These are phyloP conservation scores for Hippophae tibetana DNA, from an alignment of 306 rosid genomes.

Conservation along the genomic window DNA sequence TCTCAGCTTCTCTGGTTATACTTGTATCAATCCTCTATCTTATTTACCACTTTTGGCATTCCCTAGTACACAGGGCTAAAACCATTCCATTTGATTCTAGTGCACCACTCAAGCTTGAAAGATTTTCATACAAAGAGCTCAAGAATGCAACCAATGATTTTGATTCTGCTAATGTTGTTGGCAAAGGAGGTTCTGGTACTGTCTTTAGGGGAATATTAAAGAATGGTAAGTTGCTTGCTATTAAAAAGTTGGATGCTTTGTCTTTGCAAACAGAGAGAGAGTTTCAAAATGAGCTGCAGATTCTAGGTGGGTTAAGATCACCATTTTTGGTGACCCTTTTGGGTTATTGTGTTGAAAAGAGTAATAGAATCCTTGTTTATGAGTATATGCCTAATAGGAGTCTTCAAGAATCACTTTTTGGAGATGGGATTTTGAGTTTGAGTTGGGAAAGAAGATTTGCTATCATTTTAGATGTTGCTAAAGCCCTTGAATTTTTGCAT, in stretches of 20 bases:
- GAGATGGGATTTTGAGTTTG: constrained; percentile 49
- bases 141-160: constrained; percentile 62
- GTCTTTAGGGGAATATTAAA: constrained; percentile 69
- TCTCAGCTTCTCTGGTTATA: constrained; percentile 71
- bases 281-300: constrained; percentile 90
- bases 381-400: constrained; percentile 86
- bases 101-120: constrained; percentile 75
- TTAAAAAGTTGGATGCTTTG: constrained; percentile 58
- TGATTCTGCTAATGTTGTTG: constrained; percentile 58
- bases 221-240: constrained; percentile 66
- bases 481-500: constrained; percentile 82
- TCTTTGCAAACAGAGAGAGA: constrained; percentile 72
- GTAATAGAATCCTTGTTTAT: constrained; percentile 59
- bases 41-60: constrained; percentile 67
- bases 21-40: constrained; percentile 64
- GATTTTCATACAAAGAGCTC: constrained; percentile 73
- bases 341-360: constrained; percentile 81
- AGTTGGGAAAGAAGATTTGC: constrained; percentile 81
- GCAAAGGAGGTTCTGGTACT: constrained; percentile 94
- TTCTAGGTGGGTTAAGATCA: constrained; percentile 85
- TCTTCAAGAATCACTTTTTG: constrained; percentile 81
- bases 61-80: constrained; percentile 53
- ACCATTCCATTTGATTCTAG: constrained; percentile 76
- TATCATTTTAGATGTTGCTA: constrained; percentile 61
- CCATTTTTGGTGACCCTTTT: constrained; percentile 74